phyloP scores from a whole-genome alignment of 139 green algal species.

The Micractinium conductrix region DNA sequence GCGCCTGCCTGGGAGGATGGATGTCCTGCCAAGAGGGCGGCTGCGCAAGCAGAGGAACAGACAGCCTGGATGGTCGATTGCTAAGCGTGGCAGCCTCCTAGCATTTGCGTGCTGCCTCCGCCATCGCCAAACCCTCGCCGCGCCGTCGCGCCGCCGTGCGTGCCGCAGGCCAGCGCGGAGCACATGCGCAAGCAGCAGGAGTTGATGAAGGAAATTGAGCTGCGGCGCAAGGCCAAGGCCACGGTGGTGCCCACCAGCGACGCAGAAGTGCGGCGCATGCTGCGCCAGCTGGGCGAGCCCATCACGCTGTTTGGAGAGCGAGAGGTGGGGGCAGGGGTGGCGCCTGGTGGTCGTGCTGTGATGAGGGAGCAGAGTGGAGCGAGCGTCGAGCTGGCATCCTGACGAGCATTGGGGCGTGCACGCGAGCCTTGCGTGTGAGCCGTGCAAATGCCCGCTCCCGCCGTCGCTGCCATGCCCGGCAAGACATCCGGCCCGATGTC shows the following conservation, averaged over 20 bases:
- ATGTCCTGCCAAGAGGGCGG: background rate
- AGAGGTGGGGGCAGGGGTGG: conserved; percentile 62
- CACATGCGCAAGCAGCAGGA: conserved; percentile 66
- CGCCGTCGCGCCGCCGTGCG: background rate
- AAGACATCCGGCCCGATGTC: background rate
- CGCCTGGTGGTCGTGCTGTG: too few relatives aligned
- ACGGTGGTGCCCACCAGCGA: conserved; percentile 84
- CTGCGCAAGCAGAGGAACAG: background rate
- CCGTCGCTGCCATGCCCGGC: too few relatives aligned
- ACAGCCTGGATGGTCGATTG: background rate
- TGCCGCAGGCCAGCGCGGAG: conserved; percentile 47
- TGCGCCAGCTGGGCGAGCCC: conserved; percentile 87
- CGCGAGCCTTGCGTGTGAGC: too few relatives aligned
- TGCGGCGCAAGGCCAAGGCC: conserved; percentile 64
- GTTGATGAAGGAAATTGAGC: conserved; percentile 80
- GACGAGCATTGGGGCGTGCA: too few relatives aligned
- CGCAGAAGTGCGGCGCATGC: conserved; percentile 69
- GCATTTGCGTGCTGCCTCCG: too few relatives aligned
- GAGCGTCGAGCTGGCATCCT: too few relatives aligned
- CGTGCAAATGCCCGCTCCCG: too few relatives aligned
- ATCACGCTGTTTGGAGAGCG: conserved; percentile 97
- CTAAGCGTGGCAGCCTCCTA: too few relatives aligned
- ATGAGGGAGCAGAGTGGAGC: too few relatives aligned
- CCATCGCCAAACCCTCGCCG: background rate
- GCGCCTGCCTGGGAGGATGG: background rate